Base-by-base conservation (phyloP, 2,329 filamentous ascomycete species). In the Tolypocladium tundrense region DNA sequence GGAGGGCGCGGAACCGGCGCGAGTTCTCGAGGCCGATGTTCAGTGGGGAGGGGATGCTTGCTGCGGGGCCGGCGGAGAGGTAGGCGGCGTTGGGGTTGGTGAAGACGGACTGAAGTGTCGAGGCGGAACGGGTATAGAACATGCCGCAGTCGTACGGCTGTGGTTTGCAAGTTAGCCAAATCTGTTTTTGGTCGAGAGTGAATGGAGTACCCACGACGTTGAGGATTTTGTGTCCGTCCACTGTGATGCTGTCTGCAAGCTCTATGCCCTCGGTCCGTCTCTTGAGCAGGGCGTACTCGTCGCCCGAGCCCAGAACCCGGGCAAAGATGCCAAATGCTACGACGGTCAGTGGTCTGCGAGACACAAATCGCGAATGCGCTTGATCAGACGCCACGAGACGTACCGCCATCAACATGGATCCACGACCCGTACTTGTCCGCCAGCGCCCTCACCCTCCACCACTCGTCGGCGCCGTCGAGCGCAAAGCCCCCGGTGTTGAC, bases 21-120 rank as follows among this genome's bases (percentile, higher is more conserved):
- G 91, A 96, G 72, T 97, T 97, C 66, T 97, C 92, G 24, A 97
- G 77, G 24, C 91, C 91, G 58, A 94, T 84, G 71, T 96, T 93
- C 19, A 96, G 76, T 0, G 92, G 92, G 4, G 88, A 92, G n/a
- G 86, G 84, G 61, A 94, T 87, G 66, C 54, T 67, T 60, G 59
- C 68, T 3, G 66, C 65, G 19, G 71, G 69, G 24, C 72, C 70
- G 10, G 74, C 67, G 6, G 77, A 73, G 52, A 96, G 82, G 68
- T 97, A 97, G 1, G 87, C 88, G 2, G 93, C 92, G 68, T 92
- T 92, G 39, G 90, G 84, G 72, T 97, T 97, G 60, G 83, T 79
- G 72, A 93, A 96, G 11, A 91, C 86, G 37, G 79, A 69, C 57
- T 73, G 76, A 1, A 87, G 80, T 14, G 83, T 75, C 3, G 73